phyloP scores from a whole-genome alignment of 352 stramenopile genomes.

The Thraustotheca clavata region DNA sequence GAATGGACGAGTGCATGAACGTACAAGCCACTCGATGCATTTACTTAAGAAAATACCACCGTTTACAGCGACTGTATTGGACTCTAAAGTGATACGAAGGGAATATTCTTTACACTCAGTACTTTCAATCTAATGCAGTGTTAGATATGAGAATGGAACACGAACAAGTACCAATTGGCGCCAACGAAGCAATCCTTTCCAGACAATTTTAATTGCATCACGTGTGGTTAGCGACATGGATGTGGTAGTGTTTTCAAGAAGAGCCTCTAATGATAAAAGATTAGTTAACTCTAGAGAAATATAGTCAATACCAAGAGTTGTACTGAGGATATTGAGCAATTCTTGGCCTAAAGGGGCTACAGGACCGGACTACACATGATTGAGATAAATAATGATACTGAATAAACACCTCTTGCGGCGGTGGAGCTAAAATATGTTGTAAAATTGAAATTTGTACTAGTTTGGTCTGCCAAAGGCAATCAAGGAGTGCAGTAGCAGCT shows the following conservation, averaged over 20 bases:
- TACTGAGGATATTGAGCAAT: neutral
- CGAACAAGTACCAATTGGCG: constrained; percentile 29
- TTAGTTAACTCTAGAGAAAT: neutral
- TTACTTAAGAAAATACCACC: constrained; percentile 55
- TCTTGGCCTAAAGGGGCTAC: constrained; percentile 7
- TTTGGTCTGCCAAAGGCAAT: constrained; percentile 55
- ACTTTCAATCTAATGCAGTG: constrained; percentile 25
- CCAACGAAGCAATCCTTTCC: constrained; percentile 65
- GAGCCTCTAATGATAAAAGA: neutral
- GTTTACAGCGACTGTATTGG: constrained; percentile 42
- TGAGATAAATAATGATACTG: neutral
- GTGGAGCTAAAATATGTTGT: constrained; percentile 51
- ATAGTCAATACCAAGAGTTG: neutral
- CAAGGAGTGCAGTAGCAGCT: constrained; percentile 47
- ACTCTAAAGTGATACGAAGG: constrained; percentile 46
- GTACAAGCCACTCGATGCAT: constrained; percentile 37
- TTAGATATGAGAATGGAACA: neutral
- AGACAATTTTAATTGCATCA: constrained; percentile 26
- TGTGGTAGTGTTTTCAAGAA: neutral
- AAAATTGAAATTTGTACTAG: constrained; percentile 56
- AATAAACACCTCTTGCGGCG: constrained; percentile 20
- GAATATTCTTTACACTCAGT: constrained; percentile 60
- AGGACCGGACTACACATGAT: neutral
- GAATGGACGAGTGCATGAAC: neutral
- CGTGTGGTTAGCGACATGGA: neutral